Conservation (phyloP, 2,329 filamentous ascomycete species). For the Trichophyton verrucosum region DNA sequence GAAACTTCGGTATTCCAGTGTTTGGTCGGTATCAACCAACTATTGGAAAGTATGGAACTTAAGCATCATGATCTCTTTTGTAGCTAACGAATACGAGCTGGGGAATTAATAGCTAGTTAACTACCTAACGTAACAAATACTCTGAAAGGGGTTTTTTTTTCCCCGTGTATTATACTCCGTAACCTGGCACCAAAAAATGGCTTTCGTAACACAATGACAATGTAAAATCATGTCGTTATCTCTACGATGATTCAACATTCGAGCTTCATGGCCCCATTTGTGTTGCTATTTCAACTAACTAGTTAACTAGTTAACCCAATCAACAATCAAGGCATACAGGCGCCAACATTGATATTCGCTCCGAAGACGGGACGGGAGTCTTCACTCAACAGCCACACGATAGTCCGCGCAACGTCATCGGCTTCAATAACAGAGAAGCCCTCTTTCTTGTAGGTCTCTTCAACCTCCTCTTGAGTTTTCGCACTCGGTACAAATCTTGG, state of each 20-base stretch:
- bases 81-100: too few species aligned
- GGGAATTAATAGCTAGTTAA: too few species aligned
- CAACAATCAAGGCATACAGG: background rate
- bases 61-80: too few species aligned
- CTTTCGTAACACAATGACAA: too few species aligned
- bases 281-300: background rate
- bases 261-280: background rate
- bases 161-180: too few species aligned
- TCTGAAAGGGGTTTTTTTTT: too few species aligned
- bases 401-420: background rate
- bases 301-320: background rate
- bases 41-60: too few species aligned
- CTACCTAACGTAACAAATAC: too few species aligned
- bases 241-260: background rate
- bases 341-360: background rate
- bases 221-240: too few species aligned
- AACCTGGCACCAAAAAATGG: too few species aligned
- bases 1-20: too few species aligned
- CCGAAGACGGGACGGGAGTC: background rate
- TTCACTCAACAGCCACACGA: background rate
- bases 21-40: too few species aligned
- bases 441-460: slow-evolving; percentile 1
- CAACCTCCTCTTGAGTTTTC: background rate
- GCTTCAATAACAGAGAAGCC: background rate
- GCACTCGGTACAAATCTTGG: background rate